Conservation (phyloP, 169 alveolate species). For the Theileria equi region DNA sequence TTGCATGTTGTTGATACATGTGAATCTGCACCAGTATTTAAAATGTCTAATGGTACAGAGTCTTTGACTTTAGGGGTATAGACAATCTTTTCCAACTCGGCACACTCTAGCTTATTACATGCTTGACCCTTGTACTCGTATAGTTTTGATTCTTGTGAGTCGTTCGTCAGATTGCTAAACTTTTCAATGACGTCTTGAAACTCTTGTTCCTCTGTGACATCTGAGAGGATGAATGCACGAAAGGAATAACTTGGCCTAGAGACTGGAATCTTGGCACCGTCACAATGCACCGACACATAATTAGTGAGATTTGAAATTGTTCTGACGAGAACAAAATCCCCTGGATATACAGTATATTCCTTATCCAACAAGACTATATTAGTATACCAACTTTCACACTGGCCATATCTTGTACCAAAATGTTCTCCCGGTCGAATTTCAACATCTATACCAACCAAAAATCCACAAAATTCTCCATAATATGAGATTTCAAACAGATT, state of each 20-base stretch:
- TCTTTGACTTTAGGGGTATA: background rate
- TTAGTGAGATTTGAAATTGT: slow-evolving; percentile 69
- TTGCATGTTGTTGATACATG: slow-evolving; percentile 14
- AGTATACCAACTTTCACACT: slow-evolving; percentile 78
- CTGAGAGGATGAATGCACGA: slow-evolving; percentile 45
- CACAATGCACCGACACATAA: slow-evolving; percentile 59
- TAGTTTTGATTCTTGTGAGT: too few relatives aligned
- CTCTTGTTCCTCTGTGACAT: too few relatives aligned
- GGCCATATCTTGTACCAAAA: slow-evolving; percentile 76
- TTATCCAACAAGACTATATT: slow-evolving; percentile 67
- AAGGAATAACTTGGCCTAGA: slow-evolving; percentile 74
- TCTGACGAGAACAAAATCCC: slow-evolving; percentile 63
- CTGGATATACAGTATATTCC: slow-evolving; percentile 62
- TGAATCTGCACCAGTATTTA: slow-evolving; percentile 8
- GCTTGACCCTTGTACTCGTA: too few relatives aligned
- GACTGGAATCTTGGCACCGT: slow-evolving; percentile 64
- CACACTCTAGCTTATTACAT: background rate
- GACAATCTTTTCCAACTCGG: background rate
- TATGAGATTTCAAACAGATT: slow-evolving; percentile 54
- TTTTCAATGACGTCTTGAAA: too few relatives aligned
- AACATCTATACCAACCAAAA: slow-evolving; percentile 78
- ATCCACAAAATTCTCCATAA: slow-evolving; percentile 75
- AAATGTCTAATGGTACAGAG: background rate
- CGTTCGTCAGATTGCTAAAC: too few relatives aligned
- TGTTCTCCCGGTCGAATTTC: slow-evolving; percentile 82